Evolutionary conservation across 75 land plant species (phyloP).

Genomic region (Larix kaempferi): DNA sequence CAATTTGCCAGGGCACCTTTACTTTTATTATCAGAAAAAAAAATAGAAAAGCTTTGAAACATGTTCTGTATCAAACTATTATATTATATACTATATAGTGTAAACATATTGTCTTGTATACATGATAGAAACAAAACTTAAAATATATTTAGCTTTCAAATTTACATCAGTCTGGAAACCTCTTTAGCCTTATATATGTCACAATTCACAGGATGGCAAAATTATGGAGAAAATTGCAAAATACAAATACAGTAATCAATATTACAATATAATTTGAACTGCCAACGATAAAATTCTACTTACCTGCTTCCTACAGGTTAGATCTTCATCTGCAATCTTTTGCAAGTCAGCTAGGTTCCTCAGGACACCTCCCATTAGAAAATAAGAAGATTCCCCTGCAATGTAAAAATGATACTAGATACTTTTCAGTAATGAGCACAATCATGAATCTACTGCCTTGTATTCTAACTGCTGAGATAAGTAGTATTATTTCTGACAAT

Average conservation of each 20-base stretch:
- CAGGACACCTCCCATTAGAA: constrained; percentile 53
- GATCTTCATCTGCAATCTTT: constrained; percentile 64
- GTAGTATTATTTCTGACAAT: not conserved
- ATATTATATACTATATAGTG: not conserved
- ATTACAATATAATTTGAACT: not conserved
- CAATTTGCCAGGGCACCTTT: not conserved
- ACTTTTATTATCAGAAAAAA: not conserved
- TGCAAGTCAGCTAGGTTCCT: constrained; percentile 68
- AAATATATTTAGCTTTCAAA: not conserved
- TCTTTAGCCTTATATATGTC: not conserved
- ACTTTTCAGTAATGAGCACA: not conserved
- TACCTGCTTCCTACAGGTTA: constrained; percentile 82
- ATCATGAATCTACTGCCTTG: not conserved
- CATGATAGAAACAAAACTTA: not conserved
- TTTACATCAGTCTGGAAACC: not conserved
- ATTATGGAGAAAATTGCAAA: not conserved
- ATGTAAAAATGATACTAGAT: not conserved
- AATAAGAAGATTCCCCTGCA: constrained; percentile 58
- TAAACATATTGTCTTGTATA: not conserved
- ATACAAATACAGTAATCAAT: not conserved
- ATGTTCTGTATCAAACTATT: not conserved
- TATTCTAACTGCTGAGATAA: not conserved
- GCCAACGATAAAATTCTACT: constrained; percentile 1
- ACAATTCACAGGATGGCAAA: not conserved
- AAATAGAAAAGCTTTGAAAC: not conserved